These are phyloP conservation scores for Zalaria sp. DNA, from an alignment of 2,329 filamentous ascomycete species.

Conservation along the genomic window DNA sequence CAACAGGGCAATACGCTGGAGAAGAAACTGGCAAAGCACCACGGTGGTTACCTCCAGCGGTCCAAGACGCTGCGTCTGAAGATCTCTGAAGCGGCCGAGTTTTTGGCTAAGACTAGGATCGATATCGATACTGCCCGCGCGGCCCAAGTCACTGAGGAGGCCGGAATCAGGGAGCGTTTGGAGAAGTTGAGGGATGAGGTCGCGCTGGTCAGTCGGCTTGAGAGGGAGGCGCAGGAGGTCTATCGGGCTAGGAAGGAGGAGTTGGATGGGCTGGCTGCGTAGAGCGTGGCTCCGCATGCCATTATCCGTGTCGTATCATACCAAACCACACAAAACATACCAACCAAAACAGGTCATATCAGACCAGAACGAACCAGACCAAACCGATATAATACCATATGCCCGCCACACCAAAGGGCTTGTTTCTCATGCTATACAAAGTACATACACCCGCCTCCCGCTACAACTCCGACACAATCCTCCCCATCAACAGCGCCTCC, in stretches of 20 bases:
- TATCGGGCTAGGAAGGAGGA: constrained; percentile 70
- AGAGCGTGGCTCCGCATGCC: neutral
- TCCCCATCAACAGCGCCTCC: constrained; percentile 67
- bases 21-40: constrained; percentile 77
- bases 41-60: constrained; percentile 82
- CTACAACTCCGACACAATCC: constrained; percentile 13
- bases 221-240: constrained; percentile 80
- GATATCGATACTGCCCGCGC: constrained; percentile 63
- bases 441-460: no score
- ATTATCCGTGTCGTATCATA: no score
- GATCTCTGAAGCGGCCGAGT: constrained; percentile 59
- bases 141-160: constrained; percentile 66
- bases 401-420: no score
- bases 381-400: no score
- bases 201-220: constrained; percentile 60
- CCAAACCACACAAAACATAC: no score
- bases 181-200: constrained; percentile 73
- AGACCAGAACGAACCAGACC: no score
- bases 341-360: no score
- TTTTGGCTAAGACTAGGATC: constrained; percentile 56
- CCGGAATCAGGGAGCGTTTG: constrained; percentile 57
- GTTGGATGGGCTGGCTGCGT: constrained; percentile 42
- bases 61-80: constrained; percentile 69
- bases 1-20: constrained; percentile 76
- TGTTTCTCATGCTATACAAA: no score